Evolutionary conservation across 495 filamentous ascomycete genomes (phyloP), one percentile per base, ranked within the genome.

Genomic region (Diplogelasinospora grovesii): DNA sequence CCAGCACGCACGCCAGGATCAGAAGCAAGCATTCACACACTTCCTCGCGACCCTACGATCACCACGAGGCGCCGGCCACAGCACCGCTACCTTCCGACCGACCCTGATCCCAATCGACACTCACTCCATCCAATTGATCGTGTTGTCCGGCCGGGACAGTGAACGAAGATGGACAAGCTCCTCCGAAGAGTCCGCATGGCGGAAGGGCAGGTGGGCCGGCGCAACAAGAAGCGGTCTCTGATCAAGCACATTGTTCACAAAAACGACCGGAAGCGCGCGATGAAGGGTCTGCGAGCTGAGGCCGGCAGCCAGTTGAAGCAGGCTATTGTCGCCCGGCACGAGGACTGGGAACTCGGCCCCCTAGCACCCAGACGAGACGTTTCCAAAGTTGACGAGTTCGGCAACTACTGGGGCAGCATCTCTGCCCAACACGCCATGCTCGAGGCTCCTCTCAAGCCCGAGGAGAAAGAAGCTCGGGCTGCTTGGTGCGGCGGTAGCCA

Each of bases 271-370:
- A 48, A 57, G 32, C 11, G 54, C n/a, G 9, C 39, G 13, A 20
- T 36, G 8, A 8, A 11, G 1, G 19, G 28, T 5, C 41, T 43
- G 27, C 23, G 26, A 1, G 2, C 0, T 1, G 18, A 39, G 24
- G 56, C 51, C 4, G 27, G 34, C 0, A 1, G 23, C 0, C 58
- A 65, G 13, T 23, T 69, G 4, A 2, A 21, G 5, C 15, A 16
- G 0, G 64, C 65, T 32, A 57, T 63, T 38, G 39, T 59, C 41
- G 49, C 54, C 33, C 55, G 67, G 9, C 52, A 49, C 24, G 82
- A 92, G 55, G 86, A 94, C 56, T 89, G 80, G 71, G 59, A 81
- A 40, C 59, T 87, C 42, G 88, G 89, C 2, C 73, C 81, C 3
- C 54, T 95, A 30, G 83, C 85, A 1, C 88, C 88, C 0, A 74